Percentiles rank a stretch among this genome's conserved stretches.
These are phyloP conservation scores for Candida yuanshanica DNA, from an alignment of 805 yeast genomes.

Conservation along the genomic window DNA sequence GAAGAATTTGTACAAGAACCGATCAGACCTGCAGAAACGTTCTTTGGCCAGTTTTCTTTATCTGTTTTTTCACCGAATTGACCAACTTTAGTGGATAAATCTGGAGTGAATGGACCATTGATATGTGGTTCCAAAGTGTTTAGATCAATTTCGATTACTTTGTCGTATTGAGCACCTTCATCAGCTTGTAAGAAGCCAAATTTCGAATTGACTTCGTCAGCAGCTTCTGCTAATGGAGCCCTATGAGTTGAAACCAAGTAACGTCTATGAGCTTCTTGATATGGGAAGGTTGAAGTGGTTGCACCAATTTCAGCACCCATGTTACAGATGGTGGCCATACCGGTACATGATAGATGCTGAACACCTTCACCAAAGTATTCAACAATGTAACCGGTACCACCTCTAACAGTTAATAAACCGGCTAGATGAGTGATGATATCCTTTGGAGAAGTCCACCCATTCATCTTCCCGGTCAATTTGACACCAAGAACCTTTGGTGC, in stretches of 20 bases:
- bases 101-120: conserved; percentile 98
- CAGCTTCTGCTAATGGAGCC: conserved; percentile 75
- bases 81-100: conserved; percentile 88
- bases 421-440: conserved; percentile 92
- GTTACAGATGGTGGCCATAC: conserved; percentile 99
- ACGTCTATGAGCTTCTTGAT: conserved; percentile 70
- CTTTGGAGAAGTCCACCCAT: conserved; percentile 96
- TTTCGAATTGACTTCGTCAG: conserved; percentile 51
- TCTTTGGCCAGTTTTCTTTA: conserved; percentile 79
- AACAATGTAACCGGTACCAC: conserved; percentile 95
- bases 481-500: conserved; percentile 96
- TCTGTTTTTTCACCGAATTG: conserved; percentile 67
- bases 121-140: conserved; percentile 87
- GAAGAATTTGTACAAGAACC: conserved; percentile 99
- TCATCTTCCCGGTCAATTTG: conserved; percentile 80
- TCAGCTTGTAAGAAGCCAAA: conserved; percentile 74
- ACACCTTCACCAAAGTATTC: conserved; percentile 98
- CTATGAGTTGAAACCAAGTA: conserved; percentile 84
- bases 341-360: conserved; percentile 83
- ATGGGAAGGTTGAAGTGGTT: conserved; percentile 96
- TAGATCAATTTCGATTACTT: conserved; percentile 85
- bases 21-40: conserved; percentile 86
- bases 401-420: conserved; percentile 89
- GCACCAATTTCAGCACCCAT: conserved; percentile 99
- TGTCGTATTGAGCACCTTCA: conserved; percentile 84